Conservation (phyloP, 495 filamentous ascomycete genomes). For the Trichocladium antarcticum region DNA sequence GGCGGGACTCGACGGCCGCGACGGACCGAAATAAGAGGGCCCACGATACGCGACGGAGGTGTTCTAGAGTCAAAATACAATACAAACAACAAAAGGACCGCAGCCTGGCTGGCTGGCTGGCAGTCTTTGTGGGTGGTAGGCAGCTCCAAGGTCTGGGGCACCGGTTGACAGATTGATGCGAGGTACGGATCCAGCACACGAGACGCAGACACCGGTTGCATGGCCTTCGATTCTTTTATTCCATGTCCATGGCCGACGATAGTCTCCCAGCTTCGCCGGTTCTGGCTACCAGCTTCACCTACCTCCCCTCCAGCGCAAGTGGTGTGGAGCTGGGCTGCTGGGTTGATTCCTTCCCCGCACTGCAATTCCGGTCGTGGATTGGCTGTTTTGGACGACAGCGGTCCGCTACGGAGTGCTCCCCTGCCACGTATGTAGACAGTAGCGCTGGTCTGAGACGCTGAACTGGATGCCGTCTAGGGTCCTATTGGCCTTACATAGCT, state of each 20-base stretch:
- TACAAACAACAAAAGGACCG: background rate
- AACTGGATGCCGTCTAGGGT: background rate
- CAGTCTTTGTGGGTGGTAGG: background rate
- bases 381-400: conserved; percentile 4
- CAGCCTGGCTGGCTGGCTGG: background rate
- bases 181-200: background rate
- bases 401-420: background rate
- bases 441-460: background rate
- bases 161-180: too few species aligned
- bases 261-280: conserved; percentile 5
- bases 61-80: conserved; percentile 1
- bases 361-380: conserved; percentile 10
- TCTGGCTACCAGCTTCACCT: conserved; percentile 13
- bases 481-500: conserved; percentile 11
- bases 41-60: background rate
- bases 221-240: conserved; percentile 1
- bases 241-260: conserved; percentile 9
- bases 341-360: conserved; percentile 15
- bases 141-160: background rate
- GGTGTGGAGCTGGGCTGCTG: conserved; percentile 7
- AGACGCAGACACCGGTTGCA: background rate
- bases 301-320: conserved; percentile 1
- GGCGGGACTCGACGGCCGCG: conserved; percentile 4
- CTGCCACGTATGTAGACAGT: too few species aligned
- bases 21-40: conserved; percentile 3